Percentiles rank a stretch among this genome's conserved stretches.
Evolutionary conservation across 2,329 filamentous ascomycete genomes (phyloP).

Genomic region (Corynespora cassiicola): DNA sequence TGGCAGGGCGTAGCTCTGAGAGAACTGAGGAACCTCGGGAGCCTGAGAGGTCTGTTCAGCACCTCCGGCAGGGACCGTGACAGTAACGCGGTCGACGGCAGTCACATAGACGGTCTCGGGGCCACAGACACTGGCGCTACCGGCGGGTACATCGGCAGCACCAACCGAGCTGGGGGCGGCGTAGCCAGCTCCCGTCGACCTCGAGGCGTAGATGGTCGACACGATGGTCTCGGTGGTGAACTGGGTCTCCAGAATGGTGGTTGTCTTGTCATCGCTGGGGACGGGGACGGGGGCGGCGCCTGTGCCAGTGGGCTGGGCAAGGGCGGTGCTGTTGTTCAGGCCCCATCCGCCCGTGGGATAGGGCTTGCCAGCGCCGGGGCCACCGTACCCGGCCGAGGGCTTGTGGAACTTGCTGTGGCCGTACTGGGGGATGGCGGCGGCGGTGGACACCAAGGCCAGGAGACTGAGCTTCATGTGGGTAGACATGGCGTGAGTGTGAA

Average conservation of each 20-base stretch:
- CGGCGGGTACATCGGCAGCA: conserved; percentile 26
- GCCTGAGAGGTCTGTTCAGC: conserved; percentile 15
- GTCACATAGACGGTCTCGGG: conserved; percentile 45
- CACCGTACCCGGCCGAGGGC: conserved; percentile 17
- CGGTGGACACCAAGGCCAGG: conserved; percentile 50
- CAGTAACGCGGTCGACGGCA: conserved; percentile 48
- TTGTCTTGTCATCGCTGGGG: conserved; percentile 22
- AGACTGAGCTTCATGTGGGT: conserved; percentile 48
- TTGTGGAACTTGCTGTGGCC: conserved; percentile 38
- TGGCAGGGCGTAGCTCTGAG: conserved; percentile 9
- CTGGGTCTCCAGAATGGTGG: conserved; percentile 29
- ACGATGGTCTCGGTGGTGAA: conserved; percentile 34
- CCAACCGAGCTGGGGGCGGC: conserved; percentile 26
- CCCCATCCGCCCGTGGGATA: conserved; percentile 42
- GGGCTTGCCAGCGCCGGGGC: conserved; percentile 26
- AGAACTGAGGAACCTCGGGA: conserved; percentile 20
- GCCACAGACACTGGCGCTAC: conserved; percentile 29
- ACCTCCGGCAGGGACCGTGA: conserved; percentile 45
- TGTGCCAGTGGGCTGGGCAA: conserved; percentile 27
- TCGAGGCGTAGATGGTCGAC: conserved; percentile 33
- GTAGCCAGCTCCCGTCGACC: conserved; percentile 18
- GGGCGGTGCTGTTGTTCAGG: conserved; percentile 30
- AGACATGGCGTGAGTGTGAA: conserved; percentile 40
- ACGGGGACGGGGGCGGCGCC: conserved; percentile 14
- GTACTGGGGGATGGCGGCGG: conserved; percentile 47